These are phyloP conservation scores for Claviceps sp. DNA, from an alignment of 2,329 filamentous ascomycete genomes.

Conservation along the genomic window DNA sequence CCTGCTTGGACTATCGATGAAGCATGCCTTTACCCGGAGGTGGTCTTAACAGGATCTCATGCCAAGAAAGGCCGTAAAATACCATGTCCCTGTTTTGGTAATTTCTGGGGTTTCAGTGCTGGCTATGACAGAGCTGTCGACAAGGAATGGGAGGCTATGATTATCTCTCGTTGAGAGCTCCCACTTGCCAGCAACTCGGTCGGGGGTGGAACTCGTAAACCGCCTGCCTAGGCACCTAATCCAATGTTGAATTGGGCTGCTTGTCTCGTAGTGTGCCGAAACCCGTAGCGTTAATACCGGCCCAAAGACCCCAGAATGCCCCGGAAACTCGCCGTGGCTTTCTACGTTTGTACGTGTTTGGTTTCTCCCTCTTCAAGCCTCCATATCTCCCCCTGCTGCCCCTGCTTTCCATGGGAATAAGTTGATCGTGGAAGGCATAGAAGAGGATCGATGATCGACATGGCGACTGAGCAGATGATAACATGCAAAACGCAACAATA, in stretches of 20 bases:
- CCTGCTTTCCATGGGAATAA: too few species aligned
- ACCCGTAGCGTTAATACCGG: too few species aligned
- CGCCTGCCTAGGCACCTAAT: background rate
- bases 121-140: background rate
- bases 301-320: background rate
- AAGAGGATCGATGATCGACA: too few species aligned
- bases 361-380: background rate
- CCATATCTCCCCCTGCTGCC: background rate
- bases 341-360: background rate
- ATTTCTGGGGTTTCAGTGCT: background rate
- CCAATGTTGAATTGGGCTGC: background rate
- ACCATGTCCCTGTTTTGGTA: background rate
- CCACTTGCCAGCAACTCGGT: background rate
- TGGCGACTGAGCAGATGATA: background rate
- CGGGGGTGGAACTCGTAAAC: background rate
- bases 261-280: background rate
- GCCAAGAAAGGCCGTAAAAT: background rate
- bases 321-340: background rate
- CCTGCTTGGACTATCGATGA: background rate
- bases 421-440: background rate
- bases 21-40: slow-evolving; percentile 1
- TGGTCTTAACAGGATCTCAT: background rate
- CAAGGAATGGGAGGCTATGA: background rate
- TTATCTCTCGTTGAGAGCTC: background rate
- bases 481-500: background rate